phyloP scores from a whole-genome alignment of 345 rosid species.

The Camelina neglecta region DNA sequence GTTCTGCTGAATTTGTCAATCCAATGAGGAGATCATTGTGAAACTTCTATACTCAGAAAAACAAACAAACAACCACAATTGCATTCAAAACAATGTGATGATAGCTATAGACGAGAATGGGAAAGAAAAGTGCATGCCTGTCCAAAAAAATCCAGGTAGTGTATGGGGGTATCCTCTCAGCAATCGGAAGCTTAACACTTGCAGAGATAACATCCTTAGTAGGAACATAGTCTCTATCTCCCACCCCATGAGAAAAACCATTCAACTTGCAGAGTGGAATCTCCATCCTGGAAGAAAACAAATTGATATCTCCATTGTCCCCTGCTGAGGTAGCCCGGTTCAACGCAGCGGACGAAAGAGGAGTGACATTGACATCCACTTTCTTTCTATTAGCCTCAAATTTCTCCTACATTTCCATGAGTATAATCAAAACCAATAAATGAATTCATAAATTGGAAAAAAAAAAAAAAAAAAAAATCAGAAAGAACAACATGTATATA shows the following conservation, averaged over 20 bases:
- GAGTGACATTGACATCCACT: constrained; percentile 54
- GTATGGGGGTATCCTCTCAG: constrained; percentile 87
- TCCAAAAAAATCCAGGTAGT: constrained; percentile 98
- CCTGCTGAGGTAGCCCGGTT: constrained; percentile 41
- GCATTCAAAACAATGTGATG: constrained; percentile 11
- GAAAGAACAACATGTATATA: constrained; percentile 13
- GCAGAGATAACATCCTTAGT: constrained; percentile 64
- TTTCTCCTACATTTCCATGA: constrained; percentile 58
- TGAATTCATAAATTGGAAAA: background rate
- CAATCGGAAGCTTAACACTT: constrained; percentile 58
- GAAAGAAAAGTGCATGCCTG: constrained; percentile 55
- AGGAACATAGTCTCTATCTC: constrained; percentile 68
- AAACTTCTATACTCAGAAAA: background rate
- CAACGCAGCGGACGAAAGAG: constrained; percentile 54
- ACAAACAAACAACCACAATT: background rate
- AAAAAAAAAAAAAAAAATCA: too few species aligned
- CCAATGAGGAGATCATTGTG: background rate
- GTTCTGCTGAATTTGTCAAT: background rate
- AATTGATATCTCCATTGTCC: constrained; percentile 45
- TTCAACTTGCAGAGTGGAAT: constrained; percentile 62
- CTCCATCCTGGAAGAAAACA: constrained; percentile 54
- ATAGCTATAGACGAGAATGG: constrained; percentile 14
- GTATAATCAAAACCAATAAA: constrained; percentile 7
- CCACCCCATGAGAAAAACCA: constrained; percentile 62
- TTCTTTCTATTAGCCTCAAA: constrained; percentile 67